Base-by-base conservation (phyloP, 768 basidiomycete species). In the Nidula microcarpa region DNA sequence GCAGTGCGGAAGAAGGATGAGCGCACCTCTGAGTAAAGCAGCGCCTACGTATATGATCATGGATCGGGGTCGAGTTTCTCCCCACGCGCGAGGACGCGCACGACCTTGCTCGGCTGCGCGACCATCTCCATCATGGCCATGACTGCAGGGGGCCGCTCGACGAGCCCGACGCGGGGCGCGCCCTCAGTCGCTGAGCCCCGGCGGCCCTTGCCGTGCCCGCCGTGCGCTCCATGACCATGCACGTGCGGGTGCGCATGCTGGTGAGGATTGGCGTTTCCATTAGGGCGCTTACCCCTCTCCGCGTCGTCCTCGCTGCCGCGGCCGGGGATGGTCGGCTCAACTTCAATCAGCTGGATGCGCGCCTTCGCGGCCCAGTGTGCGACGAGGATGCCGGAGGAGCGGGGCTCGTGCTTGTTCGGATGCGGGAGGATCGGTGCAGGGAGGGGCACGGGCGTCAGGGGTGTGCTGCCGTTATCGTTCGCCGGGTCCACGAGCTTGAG, bases 71-170 rank as follows among this genome's bases (percentile, higher is more conserved):
- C 89, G 50, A 93, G 68, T 68, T 91, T 91, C 77, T 93, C 91
- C 33, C 91, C 91, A 10, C 91, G 82, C 1, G 91, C 88, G 55
- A 93, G 80, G 32, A 93, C 86, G 23, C 89, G 76, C 34, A 92
- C 84, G 57, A 88, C 85, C 56, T 83, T 86, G 65, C 80, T 86
- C 6, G 87, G 85, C 57, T 89, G 85, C 17, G 85, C 74, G 7
- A 88, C 78, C 66, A 81, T 80, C 57, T 86, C 86, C 87, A 88
- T 89, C 87, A 91, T 89, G 4, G 86, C 84, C 77, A 84, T 81
- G 46, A 89, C 87, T 1, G 88, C 85, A 7, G 86, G 80, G 0
- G 88, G 87, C 16, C 88, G 81, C 63, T 91, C 90, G 48, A 91
- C 90, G 43, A 91, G 74, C 23, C 44, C 44, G 23, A 18, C 23